Evolutionary conservation across 768 basidiomycete species (phyloP), one percentile per base, ranked within the genome.

Genomic region (Boletus sp.): DNA sequence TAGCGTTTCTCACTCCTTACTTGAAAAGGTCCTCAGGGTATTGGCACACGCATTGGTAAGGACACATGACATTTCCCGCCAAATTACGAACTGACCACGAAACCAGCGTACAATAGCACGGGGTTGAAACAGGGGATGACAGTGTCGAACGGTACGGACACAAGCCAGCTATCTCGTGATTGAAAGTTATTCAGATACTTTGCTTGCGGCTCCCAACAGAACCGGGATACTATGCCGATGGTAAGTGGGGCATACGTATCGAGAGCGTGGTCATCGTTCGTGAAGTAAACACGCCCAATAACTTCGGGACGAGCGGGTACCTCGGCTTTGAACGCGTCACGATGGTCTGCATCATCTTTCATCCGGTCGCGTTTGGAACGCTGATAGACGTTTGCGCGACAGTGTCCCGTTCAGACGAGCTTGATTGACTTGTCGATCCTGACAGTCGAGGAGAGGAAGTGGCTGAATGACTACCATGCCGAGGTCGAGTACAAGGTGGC

Each of bases 161-260:
- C 29, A 5, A 36, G 4, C 4, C 41, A 15, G 7, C 6, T 1
- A 20, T 47, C 32, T 9, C 6, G 8, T 47, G 40, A 50, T 39
- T n/a, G 5, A 4, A 14, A 1, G 8, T 49, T 29, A 33, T 18
- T 48, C n/a, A 40, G 15, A 45, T 29, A 14, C 18, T 28, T 33
- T 17, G 0, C 44, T 37, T 30, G 1, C 10, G 7, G 10, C 32
- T 49, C 18, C 30, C 15, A 36, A 58, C 35, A 84, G 94, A 96
- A 62, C 94, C 94, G 1, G 94, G 94, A 9, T 96, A 89, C 70
- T 97, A 97, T 69, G 85, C 84, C 8, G 94, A 98, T 64, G 96
- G 94, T 2, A 76, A 80, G 45, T 98, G 87, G 65, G 96, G 95
- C 2, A 93, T 98, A 64, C 86, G 97, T 5, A 92, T 96, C 64